Base-by-base conservation (phyloP, 176 grass and related monocot species). In the Carex pumila region DNA sequence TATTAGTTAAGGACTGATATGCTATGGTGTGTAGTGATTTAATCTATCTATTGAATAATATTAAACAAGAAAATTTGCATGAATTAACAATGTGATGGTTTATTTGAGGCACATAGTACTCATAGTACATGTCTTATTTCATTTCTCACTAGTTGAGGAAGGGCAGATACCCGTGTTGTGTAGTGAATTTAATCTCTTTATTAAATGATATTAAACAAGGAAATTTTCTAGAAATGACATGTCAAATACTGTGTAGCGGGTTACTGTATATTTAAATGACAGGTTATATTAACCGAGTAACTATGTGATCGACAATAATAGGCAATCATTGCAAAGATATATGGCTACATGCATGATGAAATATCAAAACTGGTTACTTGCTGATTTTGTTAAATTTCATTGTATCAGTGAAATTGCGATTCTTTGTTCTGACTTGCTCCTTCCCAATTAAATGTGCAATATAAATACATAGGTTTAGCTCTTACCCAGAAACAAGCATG, bases 401-500 rank as follows among this genome's bases (percentile, higher is more conserved):
- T 0, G 7, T 7, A 25, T 62, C 60, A 3, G 60, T 61, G 17
- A 25, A 25, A 62, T 62, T 62, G 19, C 19, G 21, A 22, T 62
- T 62, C 19, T 60, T 75, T 29, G 45, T 75, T 56, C 50, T 57
- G 25, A 57, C 37, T 17, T 71, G 17, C 18, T 43, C 7, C 31
- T 47, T 41, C 18, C 17, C 50, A 57, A 9, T 17, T 55, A 55
- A 34, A 22, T 34, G 43, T 71, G 66, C 17, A 19, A 45, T 78
- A 25, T 55, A 57, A 75, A 54, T 76, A 31, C 84, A 67, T 82
- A 99, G 97, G 86, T 99, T 99, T 92, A 99, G 93, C 90, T 91
- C 91, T 32, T 90, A 99, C 22, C 83, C 88, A 67, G 97, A 99
- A 91, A 99, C 97, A 84, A 88, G 89, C 89, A 94, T 99, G 91